Conservation (phyloP, 2,329 filamentous ascomycete species). For the Colletotrichum gloeosporioides region DNA sequence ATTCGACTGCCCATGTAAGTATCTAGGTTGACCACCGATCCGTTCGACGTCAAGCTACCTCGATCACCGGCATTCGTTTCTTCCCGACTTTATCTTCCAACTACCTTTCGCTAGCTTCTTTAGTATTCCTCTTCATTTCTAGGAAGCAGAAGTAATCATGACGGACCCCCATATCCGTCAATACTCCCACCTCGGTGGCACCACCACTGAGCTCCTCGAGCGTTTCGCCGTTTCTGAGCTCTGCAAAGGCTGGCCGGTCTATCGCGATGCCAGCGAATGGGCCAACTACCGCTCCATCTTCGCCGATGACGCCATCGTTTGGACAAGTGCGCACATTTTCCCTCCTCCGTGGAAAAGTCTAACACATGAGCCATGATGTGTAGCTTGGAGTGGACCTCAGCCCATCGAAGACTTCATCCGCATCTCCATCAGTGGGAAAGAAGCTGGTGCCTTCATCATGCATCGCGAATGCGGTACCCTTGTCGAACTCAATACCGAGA, state of each 20-base stretch:
- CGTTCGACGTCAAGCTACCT: not conserved
- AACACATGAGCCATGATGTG: not conserved
- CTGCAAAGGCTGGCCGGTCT: slow-evolving; percentile 61
- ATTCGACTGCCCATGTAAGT: not conserved
- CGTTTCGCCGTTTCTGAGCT: slow-evolving; percentile 53
- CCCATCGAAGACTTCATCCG: slow-evolving; percentile 46
- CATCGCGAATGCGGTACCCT: slow-evolving; percentile 57
- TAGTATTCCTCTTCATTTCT: not conserved
- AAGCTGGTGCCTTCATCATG: slow-evolving; percentile 60
- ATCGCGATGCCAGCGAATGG: slow-evolving; percentile 59
- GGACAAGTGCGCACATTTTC: slow-evolving; percentile 47
- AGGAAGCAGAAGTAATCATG: not conserved
- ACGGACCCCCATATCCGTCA: slow-evolving; percentile 16
- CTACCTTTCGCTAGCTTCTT: not conserved
- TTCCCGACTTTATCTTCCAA: not conserved
- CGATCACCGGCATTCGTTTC: not conserved
- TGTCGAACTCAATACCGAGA: slow-evolving; percentile 45
- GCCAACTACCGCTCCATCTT: slow-evolving; percentile 56
- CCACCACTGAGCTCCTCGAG: slow-evolving; percentile 43
- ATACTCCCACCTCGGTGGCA: slow-evolving; percentile 53
- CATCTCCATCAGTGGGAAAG: slow-evolving; percentile 55
- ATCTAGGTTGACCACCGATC: not conserved
- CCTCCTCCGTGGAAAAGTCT: not conserved
- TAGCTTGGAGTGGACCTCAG: slow-evolving; percentile 48
- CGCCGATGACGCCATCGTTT: slow-evolving; percentile 50